Evolutionary conservation across 352 stramenopile genomes (phyloP).

Genomic region (Phytophthora europaea): DNA sequence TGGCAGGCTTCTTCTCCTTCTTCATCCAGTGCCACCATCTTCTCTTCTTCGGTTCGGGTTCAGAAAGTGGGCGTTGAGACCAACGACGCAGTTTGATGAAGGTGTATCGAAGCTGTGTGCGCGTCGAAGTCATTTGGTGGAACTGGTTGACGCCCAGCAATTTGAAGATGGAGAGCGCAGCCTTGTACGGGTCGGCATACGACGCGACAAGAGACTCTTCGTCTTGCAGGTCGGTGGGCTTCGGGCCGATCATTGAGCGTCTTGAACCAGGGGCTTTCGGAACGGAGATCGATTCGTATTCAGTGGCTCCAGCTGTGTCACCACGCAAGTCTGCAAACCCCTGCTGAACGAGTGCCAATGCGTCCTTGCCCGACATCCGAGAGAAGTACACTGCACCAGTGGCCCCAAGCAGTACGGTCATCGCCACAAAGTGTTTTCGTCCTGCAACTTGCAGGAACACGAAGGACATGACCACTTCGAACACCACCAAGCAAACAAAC

Average conservation of each 20-base stretch:
- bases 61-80: constrained; percentile 38
- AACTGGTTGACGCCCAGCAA: constrained; percentile 75
- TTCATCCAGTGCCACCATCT: constrained; percentile 41
- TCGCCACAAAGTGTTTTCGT: constrained; percentile 61
- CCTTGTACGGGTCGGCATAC: constrained; percentile 86
- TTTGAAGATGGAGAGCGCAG: constrained; percentile 78
- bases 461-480: constrained; percentile 81
- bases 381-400: constrained; percentile 66
- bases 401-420: constrained; percentile 60
- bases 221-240: constrained; percentile 52
- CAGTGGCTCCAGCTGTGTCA: constrained; percentile 12
- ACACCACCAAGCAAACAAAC: constrained; percentile 74
- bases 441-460: constrained; percentile 75
- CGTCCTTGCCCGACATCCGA: constrained; percentile 52
- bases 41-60: constrained; percentile 19
- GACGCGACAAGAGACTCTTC: constrained; percentile 45
- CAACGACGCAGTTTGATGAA: constrained; percentile 69
- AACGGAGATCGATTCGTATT: constrained; percentile 33
- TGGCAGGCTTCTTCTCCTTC: constrained; percentile 22
- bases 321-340: constrained; percentile 40
- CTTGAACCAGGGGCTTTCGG: constrained; percentile 21
- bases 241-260: constrained; percentile 52
- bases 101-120: constrained; percentile 69
- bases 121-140: constrained; percentile 68
- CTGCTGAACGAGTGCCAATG: constrained; percentile 46